Conservation (phyloP, 805 yeast species). For the Yarrowia sp. region DNA sequence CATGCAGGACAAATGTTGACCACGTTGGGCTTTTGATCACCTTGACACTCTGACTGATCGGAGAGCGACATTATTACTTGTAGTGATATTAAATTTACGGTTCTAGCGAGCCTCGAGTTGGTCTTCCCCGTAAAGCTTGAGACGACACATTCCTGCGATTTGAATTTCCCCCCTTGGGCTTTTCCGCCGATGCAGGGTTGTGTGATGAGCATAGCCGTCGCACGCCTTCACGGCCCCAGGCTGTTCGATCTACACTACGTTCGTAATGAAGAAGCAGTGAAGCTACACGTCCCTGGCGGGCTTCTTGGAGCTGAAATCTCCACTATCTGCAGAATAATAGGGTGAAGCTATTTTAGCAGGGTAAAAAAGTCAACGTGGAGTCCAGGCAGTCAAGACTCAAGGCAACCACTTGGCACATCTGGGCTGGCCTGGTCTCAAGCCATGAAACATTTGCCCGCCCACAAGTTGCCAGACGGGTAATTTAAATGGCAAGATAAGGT, state of each 20-base stretch:
- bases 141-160: slow-evolving; percentile 1
- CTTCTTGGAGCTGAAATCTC: too few species aligned
- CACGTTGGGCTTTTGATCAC: background rate
- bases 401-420: background rate
- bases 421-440: background rate
- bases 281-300: background rate
- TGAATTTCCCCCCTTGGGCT: slow-evolving; percentile 6
- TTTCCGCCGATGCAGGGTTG: slow-evolving; percentile 20
- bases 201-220: slow-evolving; percentile 9
- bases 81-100: background rate
- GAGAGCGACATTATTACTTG: background rate
- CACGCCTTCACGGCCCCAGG: background rate
- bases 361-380: background rate
- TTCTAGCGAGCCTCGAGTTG: background rate
- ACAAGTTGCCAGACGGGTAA: background rate
- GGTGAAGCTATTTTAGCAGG: background rate
- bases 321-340: background rate
- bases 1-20: slow-evolving; percentile 15
- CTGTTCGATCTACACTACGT: too few species aligned
- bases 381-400: too few species aligned
- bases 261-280: too few species aligned
- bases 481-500: slow-evolving; percentile 6
- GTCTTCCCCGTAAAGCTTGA: background rate
- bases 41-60: background rate
- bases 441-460: slow-evolving; percentile 7